phyloP scores from a whole-genome alignment of 1,284 basidiomycete genomes.

The Pterulicium gracile region DNA sequence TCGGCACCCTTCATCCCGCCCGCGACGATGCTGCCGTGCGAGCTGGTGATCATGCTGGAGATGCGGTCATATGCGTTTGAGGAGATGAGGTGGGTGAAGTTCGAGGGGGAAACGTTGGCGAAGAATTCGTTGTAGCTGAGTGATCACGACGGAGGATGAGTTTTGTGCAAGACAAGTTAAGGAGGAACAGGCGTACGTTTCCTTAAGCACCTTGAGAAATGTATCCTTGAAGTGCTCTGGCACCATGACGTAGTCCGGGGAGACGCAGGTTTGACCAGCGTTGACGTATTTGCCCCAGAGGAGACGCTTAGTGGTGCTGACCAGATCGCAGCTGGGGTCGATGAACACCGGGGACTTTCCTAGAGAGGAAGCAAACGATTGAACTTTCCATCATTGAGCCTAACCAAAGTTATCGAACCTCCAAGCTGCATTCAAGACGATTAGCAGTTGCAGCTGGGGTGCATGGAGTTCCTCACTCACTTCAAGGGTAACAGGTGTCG shows the following conservation, averaged over 20 bases:
- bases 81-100: slow-evolving; percentile 43
- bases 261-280: slow-evolving; percentile 61
- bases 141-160: slow-evolving; percentile 1
- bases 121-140: slow-evolving; percentile 31
- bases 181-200: slow-evolving; percentile 34
- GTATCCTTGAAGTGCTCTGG: slow-evolving; percentile 50
- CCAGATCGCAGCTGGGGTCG: slow-evolving; percentile 55
- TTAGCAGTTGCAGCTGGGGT: too few relatives aligned
- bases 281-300: slow-evolving; percentile 78
- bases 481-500: slow-evolving; percentile 80
- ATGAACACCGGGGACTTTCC: slow-evolving; percentile 83
- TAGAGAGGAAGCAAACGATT: too few relatives aligned
- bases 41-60: slow-evolving; percentile 49
- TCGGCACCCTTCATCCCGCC: slow-evolving; percentile 55
- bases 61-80: slow-evolving; percentile 50
- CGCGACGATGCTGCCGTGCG: slow-evolving; percentile 60
- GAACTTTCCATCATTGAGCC: slow-evolving; percentile 29
- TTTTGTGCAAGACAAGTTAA: too few relatives aligned
- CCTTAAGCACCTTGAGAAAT: slow-evolving; percentile 51
- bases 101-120: slow-evolving; percentile 14
- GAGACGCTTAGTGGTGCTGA: slow-evolving; percentile 48
- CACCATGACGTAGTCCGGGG: slow-evolving; percentile 80
- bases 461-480: too few relatives aligned
- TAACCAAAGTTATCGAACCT: slow-evolving; percentile 18
- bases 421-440: slow-evolving; percentile 23